Percentiles rank a stretch among this genome's conserved stretches.
Evolutionary conservation across 352 stramenopile genomes (phyloP).

Genomic region (Globisporangium lucens): DNA sequence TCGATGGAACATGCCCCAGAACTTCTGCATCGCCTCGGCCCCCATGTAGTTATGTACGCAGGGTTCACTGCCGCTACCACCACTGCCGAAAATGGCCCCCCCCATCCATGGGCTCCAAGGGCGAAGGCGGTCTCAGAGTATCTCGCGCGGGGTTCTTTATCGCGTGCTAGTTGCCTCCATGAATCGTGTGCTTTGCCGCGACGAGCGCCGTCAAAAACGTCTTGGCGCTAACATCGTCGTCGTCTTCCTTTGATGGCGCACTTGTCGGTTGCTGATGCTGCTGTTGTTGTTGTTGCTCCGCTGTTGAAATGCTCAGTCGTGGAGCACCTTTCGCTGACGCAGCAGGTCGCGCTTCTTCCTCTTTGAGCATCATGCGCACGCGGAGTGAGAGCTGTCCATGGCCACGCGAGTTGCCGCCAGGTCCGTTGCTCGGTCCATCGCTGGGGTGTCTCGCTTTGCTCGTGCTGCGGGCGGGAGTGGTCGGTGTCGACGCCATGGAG

Average conservation of each 20-base stretch:
- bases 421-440: conserved; percentile 22
- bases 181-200: conserved; percentile 18
- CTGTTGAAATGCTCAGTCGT: neutral
- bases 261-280: neutral
- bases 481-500: conserved; percentile 8
- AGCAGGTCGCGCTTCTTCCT: conserved; percentile 12
- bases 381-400: conserved; percentile 20
- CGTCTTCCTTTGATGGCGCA: neutral
- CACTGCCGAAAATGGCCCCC: conserved; percentile 22
- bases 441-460: conserved; percentile 23
- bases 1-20: conserved; percentile 73
- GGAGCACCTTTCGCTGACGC: neutral
- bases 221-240: conserved; percentile 10
- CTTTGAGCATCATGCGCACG: conserved; percentile 19
- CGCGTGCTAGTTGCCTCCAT: neutral
- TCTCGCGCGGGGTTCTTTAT: neutral
- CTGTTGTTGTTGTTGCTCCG: neutral
- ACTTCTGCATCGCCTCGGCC: conserved; percentile 45
- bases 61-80: conserved; percentile 15
- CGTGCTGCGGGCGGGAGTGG: conserved; percentile 8
- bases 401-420: neutral
- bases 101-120: conserved; percentile 39
- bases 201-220: conserved; percentile 54
- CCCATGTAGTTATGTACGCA: conserved; percentile 60
- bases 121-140: conserved; percentile 51